Evolutionary conservation across 2,329 filamentous ascomycete species (phyloP).

Genomic region (Penicillium sumatraense): DNA sequence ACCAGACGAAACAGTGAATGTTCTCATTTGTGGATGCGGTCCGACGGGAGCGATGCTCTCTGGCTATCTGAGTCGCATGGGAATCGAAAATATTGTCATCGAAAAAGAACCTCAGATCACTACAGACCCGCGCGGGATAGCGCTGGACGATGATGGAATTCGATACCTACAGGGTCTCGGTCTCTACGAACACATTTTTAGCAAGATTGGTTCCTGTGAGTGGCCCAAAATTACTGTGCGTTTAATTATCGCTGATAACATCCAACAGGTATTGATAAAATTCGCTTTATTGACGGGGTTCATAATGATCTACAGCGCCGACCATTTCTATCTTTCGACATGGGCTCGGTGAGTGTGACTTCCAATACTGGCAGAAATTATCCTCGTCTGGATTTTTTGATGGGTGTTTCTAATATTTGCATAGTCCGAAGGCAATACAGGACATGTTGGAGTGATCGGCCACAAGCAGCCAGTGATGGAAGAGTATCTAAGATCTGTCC

Average conservation of each 20-base stretch:
- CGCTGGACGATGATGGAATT: slow-evolving; percentile 39
- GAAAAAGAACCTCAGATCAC: slow-evolving; percentile 33
- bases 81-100: slow-evolving; percentile 27
- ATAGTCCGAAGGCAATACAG: slow-evolving; percentile 32
- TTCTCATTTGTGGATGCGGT: neutral
- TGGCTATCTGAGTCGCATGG: neutral
- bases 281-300: no score
- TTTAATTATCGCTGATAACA: no score
- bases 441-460: slow-evolving; percentile 34
- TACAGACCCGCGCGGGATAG: slow-evolving; percentile 36
- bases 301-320: no score
- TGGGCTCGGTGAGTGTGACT: no score
- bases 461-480: slow-evolving; percentile 37
- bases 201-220: neutral
- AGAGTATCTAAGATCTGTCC: slow-evolving; percentile 7
- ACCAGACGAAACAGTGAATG: neutral
- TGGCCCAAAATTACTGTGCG: neutral
- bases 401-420: slow-evolving; percentile 13
- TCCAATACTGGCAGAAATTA: no score
- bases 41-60: neutral
- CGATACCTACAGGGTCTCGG: slow-evolving; percentile 33
- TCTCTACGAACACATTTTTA: neutral
- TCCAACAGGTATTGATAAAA: no score
- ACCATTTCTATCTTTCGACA: no score
- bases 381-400: no score